These are phyloP conservation scores for Ogataea parapolymorpha DNA, from an alignment of 805 yeast genomes.

Conservation along the genomic window DNA sequence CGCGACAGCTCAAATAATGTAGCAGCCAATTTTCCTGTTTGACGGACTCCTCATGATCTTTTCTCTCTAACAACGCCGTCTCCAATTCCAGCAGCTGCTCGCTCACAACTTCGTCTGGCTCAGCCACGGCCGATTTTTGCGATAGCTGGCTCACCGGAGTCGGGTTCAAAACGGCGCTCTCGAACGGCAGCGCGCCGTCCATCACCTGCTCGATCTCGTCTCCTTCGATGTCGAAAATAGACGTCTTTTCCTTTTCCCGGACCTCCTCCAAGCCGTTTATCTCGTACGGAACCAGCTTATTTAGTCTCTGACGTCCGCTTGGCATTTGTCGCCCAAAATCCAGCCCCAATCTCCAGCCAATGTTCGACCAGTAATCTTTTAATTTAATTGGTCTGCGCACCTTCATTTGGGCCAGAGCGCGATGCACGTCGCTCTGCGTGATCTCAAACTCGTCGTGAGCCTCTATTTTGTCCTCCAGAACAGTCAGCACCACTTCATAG, in stretches of 20 bases:
- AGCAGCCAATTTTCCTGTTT: conserved; percentile 26
- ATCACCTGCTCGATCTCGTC: conserved; percentile 10
- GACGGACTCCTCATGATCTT: conserved; percentile 25
- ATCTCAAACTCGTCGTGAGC: conserved; percentile 2
- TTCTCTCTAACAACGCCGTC: conserved; percentile 21
- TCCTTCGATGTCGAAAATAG: conserved; percentile 6
- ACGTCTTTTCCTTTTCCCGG: not conserved
- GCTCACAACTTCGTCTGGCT: conserved; percentile 4
- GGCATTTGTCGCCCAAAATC: conserved; percentile 1
- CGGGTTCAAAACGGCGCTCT: conserved; percentile 13
- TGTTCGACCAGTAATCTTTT: conserved; percentile 19
- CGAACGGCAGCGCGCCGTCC: conserved; percentile 15
- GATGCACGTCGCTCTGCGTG: conserved; percentile 9
- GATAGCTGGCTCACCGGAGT: conserved; percentile 10
- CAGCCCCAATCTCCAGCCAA: conserved; percentile 16
- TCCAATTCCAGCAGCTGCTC: conserved; percentile 23
- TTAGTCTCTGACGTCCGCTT: conserved; percentile 1
- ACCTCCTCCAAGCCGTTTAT: conserved; percentile 8
- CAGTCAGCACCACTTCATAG: conserved; percentile 14
- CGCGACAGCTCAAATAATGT: conserved; percentile 20
- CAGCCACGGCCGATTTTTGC: not conserved
- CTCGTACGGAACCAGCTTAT: conserved; percentile 3
- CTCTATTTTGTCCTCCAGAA: conserved; percentile 13
- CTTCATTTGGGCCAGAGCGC: conserved; percentile 6
- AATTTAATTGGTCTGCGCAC: conserved; percentile 10